These are phyloP conservation scores for Parasitella parasitica DNA, from an alignment of 371 early-diverging fungal species.

Conservation along the genomic window DNA sequence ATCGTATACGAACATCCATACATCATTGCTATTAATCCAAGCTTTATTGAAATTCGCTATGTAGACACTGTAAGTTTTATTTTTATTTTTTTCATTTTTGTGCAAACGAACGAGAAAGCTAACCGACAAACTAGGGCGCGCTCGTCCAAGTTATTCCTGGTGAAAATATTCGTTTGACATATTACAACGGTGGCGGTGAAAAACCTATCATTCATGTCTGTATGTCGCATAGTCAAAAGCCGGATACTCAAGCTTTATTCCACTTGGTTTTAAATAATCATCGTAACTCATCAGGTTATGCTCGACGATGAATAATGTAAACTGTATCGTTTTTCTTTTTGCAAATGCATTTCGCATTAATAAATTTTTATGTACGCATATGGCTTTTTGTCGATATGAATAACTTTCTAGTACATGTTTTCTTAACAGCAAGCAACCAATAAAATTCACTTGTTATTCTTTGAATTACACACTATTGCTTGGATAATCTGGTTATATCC, in stretches of 20 bases:
- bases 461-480: no score
- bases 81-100: neutral
- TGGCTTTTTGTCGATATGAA: no score
- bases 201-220: conserved; percentile 46
- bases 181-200: conserved; percentile 44
- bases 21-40: conserved; percentile 82
- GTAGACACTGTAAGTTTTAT: conserved; percentile 67
- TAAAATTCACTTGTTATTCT: no score
- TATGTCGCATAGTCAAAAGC: conserved; percentile 46
- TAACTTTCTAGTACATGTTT: no score
- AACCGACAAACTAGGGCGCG: conserved; percentile 31
- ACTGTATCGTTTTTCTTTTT: neutral
- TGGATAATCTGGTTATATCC: no score
- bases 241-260: conserved; percentile 48
- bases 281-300: conserved; percentile 14
- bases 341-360: no score
- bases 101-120: neutral
- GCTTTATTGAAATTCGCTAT: conserved; percentile 88
- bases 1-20: conserved; percentile 81
- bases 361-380: no score
- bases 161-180: conserved; percentile 48
- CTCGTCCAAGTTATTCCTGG: conserved; percentile 51
- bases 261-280: conserved; percentile 28
- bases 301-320: conserved; percentile 3
- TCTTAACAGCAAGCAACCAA: no score